Base-by-base conservation (phyloP, 306 rosid species). In the Prosopis cineraria region DNA sequence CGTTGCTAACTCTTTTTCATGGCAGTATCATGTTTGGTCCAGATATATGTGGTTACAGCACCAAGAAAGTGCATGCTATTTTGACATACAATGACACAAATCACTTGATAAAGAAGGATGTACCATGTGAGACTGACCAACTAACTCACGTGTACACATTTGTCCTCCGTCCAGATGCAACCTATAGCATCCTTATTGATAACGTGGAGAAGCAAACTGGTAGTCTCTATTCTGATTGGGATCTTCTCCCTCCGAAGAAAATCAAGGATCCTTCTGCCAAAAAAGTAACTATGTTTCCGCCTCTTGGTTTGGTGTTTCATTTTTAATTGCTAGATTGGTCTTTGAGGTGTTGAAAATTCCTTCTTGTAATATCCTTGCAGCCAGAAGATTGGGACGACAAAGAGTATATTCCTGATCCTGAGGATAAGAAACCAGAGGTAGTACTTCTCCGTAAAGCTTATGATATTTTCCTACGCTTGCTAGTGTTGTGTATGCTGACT, bases 351-450 rank as follows among this genome's bases (percentile, higher is more conserved):
- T 78, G 78, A 64, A 76, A 12, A 31, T 47, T 39, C 79, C 70
- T 76, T 59, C 70, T 30, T 13, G 27, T 52, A 20, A 80, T 48
- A 48, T 82, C 22, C 64, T 68, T 68, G 29, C 93, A 96, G 99
- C 99, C 99, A 14, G 99, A 93, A 89, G 98, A 96, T 80, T 96
- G 99, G 99, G 99, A 96, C 65, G 99, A 96, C 80, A 93, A 90
- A 73, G 99, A 96, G 82, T 90, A 74, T 77, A 96, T 96, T 83
- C 93, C 98, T 37, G 99, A 96, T 43, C 98, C 99, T 0, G 99
- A 96, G 81, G 99, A 96, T 63, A 91, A 78, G 87, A 96, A 96
- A 85, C 99, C 99, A 65, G 99, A 96, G 96, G 99, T 95, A 84
- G 6, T 33, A 31, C 50, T 31, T 76, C 64, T 76, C 27, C 24